A percentile compares a stretch with the other conserved stretches of the same genome.
These are phyloP conservation scores for Sarocladiaceae sp. DNA, from an alignment of 2,329 filamentous ascomycete genomes.

Conservation along the genomic window DNA sequence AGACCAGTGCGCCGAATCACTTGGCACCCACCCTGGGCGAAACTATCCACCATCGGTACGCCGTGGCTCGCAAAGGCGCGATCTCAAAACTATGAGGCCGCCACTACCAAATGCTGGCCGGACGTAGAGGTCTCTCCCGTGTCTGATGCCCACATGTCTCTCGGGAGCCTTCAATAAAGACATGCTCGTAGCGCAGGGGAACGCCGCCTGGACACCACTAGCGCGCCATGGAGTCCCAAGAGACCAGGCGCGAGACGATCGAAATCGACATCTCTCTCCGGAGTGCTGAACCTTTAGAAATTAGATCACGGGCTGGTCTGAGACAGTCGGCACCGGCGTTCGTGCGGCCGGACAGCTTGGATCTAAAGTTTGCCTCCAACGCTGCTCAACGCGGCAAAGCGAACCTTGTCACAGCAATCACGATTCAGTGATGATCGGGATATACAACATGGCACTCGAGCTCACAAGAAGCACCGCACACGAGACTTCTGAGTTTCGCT, in stretches of 20 bases:
- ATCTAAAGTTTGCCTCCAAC: too few relatives aligned
- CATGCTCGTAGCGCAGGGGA: not conserved
- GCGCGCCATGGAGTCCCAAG: not conserved
- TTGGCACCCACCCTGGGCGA: not conserved
- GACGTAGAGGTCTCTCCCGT: constrained; percentile 6
- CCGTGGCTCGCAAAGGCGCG: not conserved
- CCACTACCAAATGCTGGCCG: not conserved
- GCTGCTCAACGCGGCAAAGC: too few relatives aligned
- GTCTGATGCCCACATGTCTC: constrained; percentile 1
- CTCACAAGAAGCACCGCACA: too few relatives aligned
- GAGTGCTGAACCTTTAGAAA: too few relatives aligned
- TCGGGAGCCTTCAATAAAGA: constrained; percentile 1
- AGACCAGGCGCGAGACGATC: not conserved
- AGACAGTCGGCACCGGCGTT: too few relatives aligned
- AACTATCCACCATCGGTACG: not conserved
- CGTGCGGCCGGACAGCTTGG: too few relatives aligned
- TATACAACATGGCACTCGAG: too few relatives aligned
- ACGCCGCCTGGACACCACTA: not conserved
- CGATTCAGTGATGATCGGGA: too few relatives aligned
- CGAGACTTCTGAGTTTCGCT: too few relatives aligned
- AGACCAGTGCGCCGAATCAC: not conserved
- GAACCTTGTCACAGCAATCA: too few relatives aligned
- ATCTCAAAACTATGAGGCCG: not conserved
- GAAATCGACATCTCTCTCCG: too few relatives aligned
- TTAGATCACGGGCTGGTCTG: too few relatives aligned